Evolutionary conservation across 768 basidiomycete species (phyloP), one percentile per base, ranked within the genome.

Genomic region (Tylopilus subfusipes): DNA sequence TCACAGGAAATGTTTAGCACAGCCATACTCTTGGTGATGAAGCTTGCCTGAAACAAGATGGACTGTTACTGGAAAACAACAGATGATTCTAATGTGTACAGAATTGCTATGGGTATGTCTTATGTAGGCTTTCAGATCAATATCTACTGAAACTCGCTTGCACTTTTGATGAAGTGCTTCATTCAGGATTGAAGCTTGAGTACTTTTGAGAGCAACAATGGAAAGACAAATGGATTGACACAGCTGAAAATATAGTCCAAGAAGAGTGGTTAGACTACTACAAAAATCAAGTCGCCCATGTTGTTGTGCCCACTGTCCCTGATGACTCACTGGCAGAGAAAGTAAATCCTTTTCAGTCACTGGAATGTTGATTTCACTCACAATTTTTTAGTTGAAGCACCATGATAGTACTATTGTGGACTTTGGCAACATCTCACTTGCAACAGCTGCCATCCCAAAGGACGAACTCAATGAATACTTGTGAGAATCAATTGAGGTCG

Each of bases 11-110:
- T 8, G 16, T 13, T 42, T 6, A 13, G n/a, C n/a, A 11, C 53
- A 1, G 29, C 40, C 1, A 22, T 54, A 5, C 3, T 48, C 3
- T 5, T 25, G 7, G 53, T 47, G 3, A 54, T 54, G 47, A 8
- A 33, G 11, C 47, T 54, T 3, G 40, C 53, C 1, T 5, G 5
- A 2, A 49, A 54, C 39, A 54, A 54, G 31, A 48, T 54, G 53
- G 47, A 54, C 24, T 25, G 24, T 11, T 49, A 54, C 16, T 54
- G 53, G 47, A 34, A 54, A 16, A 11, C 22, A 0, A 49, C 47
- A 13, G 53, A 54, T n/a, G 10, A 21, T 2, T 54, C 47, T 13
- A 13, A 45, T 6, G 11, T 50, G 1, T 55, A 50, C 19, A 7
- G 29, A 2, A 40, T 55, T 38, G 33, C 42, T 2, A 55, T 43